These are phyloP conservation scores for Phlyctochytrium planicorne DNA, from an alignment of 192 early-diverging fungal genomes.

Conservation along the genomic window DNA sequence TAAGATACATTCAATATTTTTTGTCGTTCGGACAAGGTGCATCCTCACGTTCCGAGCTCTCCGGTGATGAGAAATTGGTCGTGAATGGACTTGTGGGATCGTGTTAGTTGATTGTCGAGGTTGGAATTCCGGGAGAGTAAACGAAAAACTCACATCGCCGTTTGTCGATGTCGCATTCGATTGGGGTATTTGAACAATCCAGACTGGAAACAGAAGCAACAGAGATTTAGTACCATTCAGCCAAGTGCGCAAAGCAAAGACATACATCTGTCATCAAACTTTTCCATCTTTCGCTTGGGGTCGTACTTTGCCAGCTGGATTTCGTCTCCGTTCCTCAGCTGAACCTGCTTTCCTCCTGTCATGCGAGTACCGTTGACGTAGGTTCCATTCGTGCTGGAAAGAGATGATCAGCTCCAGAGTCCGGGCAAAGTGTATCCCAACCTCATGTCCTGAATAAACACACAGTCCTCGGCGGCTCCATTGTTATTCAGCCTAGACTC, in stretches of 20 bases:
- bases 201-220: too few relatives aligned
- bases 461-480: conserved; percentile 2
- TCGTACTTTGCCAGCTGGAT: conserved; percentile 60
- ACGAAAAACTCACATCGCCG: too few relatives aligned
- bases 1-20: conserved; percentile 2
- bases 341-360: conserved; percentile 44
- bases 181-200: conserved; percentile 22
- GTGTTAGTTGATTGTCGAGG: too few relatives aligned
- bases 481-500: conserved; percentile 13
- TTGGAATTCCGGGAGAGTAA: too few relatives aligned
- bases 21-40: too few relatives aligned
- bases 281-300: conserved; percentile 26
- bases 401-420: background rate
- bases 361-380: conserved; percentile 62
- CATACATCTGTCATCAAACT: conserved; percentile 32
- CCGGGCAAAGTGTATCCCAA: background rate
- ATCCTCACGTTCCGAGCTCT: background rate
- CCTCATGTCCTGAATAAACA: conserved; percentile 37
- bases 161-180: too few relatives aligned
- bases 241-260: too few relatives aligned
- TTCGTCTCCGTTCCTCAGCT: conserved; percentile 60
- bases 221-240: too few relatives aligned
- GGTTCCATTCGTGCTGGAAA: conserved; percentile 66
- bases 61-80: background rate
- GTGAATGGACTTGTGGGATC: background rate